Conservation (phyloP, 1,139 yeast species). For the Barnettozyma hawaiiensis region DNA sequence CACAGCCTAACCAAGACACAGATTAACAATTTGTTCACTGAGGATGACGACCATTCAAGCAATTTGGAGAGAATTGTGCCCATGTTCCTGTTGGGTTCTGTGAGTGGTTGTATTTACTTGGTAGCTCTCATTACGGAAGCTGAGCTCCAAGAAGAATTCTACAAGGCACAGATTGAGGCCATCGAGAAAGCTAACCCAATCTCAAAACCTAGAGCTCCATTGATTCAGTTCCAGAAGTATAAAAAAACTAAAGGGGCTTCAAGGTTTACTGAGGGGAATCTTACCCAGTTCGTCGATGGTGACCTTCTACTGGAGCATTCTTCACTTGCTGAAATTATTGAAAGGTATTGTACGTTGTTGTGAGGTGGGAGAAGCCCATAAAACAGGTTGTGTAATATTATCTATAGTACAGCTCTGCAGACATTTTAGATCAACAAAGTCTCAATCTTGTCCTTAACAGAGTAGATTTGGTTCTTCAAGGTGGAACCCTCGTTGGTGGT, state of each 20-base stretch:
- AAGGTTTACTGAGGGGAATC: conserved; percentile 1
- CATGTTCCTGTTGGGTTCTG: conserved; percentile 24
- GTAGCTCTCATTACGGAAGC: conserved; percentile 14
- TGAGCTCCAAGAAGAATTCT: background rate
- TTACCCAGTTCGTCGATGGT: conserved; percentile 16
- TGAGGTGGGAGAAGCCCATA: conserved; percentile 6
- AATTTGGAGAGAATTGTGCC: conserved; percentile 17
- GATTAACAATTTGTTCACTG: background rate
- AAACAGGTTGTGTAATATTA: conserved; percentile 1
- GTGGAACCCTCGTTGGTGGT: conserved; percentile 98
- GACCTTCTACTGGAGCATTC: conserved; percentile 12
- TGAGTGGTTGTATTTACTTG: conserved; percentile 22
- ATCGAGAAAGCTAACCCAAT: conserved; percentile 2
- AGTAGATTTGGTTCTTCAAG: conserved; percentile 93
- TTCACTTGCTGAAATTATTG: conserved; percentile 7
- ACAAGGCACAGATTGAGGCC: background rate
- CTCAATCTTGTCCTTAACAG: conserved; percentile 98
- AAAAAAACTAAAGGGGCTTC: conserved; percentile 5
- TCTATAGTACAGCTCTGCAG: conserved; percentile 11
- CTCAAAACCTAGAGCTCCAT: background rate
- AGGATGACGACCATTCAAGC: background rate
- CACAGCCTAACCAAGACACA: background rate
- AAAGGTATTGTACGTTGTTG: conserved; percentile 9
- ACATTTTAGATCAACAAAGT: conserved; percentile 76
- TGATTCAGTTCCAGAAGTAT: background rate